Percentiles rank a stretch among this genome's conserved stretches.
phyloP scores from a whole-genome alignment of 2,329 filamentous ascomycete genomes.

The Trichoderma sp. region DNA sequence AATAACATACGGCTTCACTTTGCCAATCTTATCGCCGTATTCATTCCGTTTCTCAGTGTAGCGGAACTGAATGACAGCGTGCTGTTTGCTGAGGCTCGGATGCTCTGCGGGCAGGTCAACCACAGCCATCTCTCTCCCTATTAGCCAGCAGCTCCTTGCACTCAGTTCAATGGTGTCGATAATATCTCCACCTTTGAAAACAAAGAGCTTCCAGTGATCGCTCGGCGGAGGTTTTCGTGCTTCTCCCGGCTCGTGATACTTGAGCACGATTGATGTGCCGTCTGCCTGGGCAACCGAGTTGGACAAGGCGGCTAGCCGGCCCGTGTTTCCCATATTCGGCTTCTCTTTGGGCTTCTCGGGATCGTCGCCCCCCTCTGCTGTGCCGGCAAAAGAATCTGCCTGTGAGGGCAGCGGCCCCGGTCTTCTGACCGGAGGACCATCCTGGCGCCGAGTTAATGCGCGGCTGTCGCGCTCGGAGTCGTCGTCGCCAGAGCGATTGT shows the following conservation, averaged over 20 bases:
- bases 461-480: conserved; percentile 30
- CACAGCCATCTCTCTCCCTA: conserved; percentile 78
- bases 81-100: conserved; percentile 91
- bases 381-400: conserved; percentile 61
- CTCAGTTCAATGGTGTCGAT: conserved; percentile 79
- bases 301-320: conserved; percentile 81
- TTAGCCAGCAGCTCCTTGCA: conserved; percentile 82
- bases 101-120: conserved; percentile 86
- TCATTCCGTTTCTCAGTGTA: conserved; percentile 82
- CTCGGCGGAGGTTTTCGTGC: conserved; percentile 81
- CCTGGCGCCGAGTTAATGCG: conserved; percentile 26
- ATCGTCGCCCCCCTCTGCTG: conserved; percentile 43
- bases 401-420: conserved; percentile 61
- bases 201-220: conserved; percentile 84
- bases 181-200: conserved; percentile 83
- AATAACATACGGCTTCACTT: conserved; percentile 83
- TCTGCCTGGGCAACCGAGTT: conserved; percentile 73
- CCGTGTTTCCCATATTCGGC: conserved; percentile 81
- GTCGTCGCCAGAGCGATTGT: conserved; percentile 25
- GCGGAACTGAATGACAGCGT: conserved; percentile 92
- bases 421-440: conserved; percentile 34
- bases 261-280: conserved; percentile 77
- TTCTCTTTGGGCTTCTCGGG: conserved; percentile 72
- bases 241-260: conserved; percentile 95
- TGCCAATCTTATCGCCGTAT: conserved; percentile 79